phyloP scores from a whole-genome alignment of 768 basidiomycete genomes.

The Pleurotus citrinopileatus region DNA sequence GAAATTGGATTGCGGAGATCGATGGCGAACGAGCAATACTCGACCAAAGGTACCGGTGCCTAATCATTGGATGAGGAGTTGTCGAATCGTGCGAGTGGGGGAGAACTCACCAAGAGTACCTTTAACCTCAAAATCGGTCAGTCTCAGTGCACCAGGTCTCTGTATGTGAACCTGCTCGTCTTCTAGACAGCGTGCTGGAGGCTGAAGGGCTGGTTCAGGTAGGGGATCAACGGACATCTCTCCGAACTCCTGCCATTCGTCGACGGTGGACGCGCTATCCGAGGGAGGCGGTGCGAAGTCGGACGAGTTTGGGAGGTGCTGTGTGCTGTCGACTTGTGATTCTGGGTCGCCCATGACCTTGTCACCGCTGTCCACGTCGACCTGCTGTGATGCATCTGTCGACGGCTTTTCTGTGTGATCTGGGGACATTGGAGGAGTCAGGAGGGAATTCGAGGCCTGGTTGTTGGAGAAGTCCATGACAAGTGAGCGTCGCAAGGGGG shows the following conservation, averaged over 20 bases:
- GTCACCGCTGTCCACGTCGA: slow-evolving; percentile 19
- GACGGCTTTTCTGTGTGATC: slow-evolving; percentile 37
- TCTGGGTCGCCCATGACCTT: slow-evolving; percentile 36
- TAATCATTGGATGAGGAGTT: slow-evolving; percentile 24
- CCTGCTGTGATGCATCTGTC: not conserved
- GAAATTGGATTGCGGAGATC: slow-evolving; percentile 48
- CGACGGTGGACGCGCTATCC: slow-evolving; percentile 17
- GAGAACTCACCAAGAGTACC: slow-evolving; percentile 66
- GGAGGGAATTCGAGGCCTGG: slow-evolving; percentile 53
- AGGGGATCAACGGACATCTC: slow-evolving; percentile 19
- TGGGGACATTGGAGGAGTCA: slow-evolving; percentile 72
- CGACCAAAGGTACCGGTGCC: slow-evolving; percentile 97
- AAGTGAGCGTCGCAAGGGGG: slow-evolving; percentile 14
- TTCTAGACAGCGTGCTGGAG: slow-evolving; percentile 61
- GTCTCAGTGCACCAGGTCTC: slow-evolving; percentile 50
- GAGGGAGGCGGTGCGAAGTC: slow-evolving; percentile 6
- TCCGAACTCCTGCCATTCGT: slow-evolving; percentile 18
- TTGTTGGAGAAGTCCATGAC: slow-evolving; percentile 31
- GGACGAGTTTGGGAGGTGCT: not conserved
- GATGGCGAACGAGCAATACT: slow-evolving; percentile 85
- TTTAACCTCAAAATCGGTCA: slow-evolving; percentile 80
- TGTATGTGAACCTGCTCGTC: slow-evolving; percentile 68
- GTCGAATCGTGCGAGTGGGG: not conserved
- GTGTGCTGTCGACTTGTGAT: slow-evolving; percentile 22
- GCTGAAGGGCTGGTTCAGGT: slow-evolving; percentile 21